These are phyloP conservation scores for Bacterosira constricta DNA, from an alignment of 108 stramenopile genomes.

Conservation along the genomic window DNA sequence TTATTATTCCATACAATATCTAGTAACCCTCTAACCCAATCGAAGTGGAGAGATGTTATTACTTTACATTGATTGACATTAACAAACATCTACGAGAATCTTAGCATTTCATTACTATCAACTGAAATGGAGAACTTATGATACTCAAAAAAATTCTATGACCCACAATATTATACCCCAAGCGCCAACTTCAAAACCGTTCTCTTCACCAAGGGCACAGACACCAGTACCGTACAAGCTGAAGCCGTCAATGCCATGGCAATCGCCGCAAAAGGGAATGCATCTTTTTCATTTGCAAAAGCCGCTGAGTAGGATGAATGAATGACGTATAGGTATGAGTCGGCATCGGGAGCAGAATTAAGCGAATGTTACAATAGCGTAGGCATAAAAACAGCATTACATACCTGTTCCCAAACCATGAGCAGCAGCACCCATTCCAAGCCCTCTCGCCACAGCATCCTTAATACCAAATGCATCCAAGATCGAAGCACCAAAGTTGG, in stretches of 20 bases:
- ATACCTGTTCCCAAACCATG: slow-evolving; percentile 94
- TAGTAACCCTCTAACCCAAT: too few species aligned
- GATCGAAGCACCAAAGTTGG: slow-evolving; percentile 85
- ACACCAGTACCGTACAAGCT: slow-evolving; percentile 71
- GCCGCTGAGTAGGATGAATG: too few species aligned
- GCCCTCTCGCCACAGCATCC: slow-evolving; percentile 86
- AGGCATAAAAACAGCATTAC: too few species aligned
- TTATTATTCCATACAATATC: too few species aligned
- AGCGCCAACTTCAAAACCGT: slow-evolving; percentile 63
- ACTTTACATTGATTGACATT: too few species aligned
- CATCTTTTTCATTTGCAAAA: slow-evolving; percentile 87
- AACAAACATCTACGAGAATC: not conserved
- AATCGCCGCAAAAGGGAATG: slow-evolving; percentile 93
- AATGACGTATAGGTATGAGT: too few species aligned
- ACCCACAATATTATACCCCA: slow-evolving; percentile 24
- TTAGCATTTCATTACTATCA: not conserved
- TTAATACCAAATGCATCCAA: slow-evolving; percentile 77
- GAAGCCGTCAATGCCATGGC: slow-evolving; percentile 87
- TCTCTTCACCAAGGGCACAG: slow-evolving; percentile 62
- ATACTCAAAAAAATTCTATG: not conserved
- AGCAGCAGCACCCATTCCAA: slow-evolving; percentile 91
- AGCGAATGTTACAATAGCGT: too few species aligned
- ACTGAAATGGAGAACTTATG: not conserved
- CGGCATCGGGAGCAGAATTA: too few species aligned
- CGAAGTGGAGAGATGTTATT: too few species aligned